A percentile compares a stretch with the other conserved stretches of the same genome.
Conservation (phyloP, 179 eudicot genomes). For the Patellifolia procumbens region DNA sequence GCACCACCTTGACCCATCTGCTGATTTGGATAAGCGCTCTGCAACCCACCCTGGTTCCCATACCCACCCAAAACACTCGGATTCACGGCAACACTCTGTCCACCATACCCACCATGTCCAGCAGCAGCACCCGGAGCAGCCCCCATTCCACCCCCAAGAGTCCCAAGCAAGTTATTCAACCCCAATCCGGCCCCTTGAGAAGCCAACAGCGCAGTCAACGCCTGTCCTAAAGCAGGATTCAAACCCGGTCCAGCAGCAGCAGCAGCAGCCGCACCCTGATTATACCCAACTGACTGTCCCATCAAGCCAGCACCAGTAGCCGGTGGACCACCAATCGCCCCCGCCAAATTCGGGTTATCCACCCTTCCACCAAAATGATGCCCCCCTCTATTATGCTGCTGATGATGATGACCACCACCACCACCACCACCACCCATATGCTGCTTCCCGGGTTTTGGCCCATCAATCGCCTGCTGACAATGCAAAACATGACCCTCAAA, state of each 20-base stretch:
- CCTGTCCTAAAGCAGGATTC: constrained; percentile 47
- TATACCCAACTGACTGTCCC: constrained; percentile 33
- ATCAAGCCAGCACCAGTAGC: constrained; percentile 37
- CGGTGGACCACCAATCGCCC: constrained; percentile 28
- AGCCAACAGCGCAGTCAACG: constrained; percentile 44
- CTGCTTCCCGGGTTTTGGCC: constrained; percentile 43
- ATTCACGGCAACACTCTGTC: constrained; percentile 23
- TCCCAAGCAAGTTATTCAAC: constrained; percentile 37
- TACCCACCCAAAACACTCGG: constrained; percentile 41
- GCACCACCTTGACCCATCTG: constrained; percentile 45
- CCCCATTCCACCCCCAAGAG: constrained; percentile 35
- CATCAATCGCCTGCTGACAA: constrained; percentile 63
- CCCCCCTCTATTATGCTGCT: constrained; percentile 34
- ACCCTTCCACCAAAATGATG: constrained; percentile 38
- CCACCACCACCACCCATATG: too few species aligned
- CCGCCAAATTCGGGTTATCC: constrained; percentile 30
- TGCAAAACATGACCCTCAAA: constrained; percentile 70
- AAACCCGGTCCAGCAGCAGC: constrained; percentile 30
- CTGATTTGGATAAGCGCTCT: constrained; percentile 44
- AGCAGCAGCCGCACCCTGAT: constrained; percentile 25
- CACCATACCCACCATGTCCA: constrained; percentile 39
- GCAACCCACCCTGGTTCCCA: constrained; percentile 45
- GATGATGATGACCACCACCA: too few species aligned
- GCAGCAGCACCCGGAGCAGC: constrained; percentile 26
- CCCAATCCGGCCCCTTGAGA: constrained; percentile 46